Conservation (phyloP, 2,329 filamentous ascomycete species). For the Diaporthe citri region DNA sequence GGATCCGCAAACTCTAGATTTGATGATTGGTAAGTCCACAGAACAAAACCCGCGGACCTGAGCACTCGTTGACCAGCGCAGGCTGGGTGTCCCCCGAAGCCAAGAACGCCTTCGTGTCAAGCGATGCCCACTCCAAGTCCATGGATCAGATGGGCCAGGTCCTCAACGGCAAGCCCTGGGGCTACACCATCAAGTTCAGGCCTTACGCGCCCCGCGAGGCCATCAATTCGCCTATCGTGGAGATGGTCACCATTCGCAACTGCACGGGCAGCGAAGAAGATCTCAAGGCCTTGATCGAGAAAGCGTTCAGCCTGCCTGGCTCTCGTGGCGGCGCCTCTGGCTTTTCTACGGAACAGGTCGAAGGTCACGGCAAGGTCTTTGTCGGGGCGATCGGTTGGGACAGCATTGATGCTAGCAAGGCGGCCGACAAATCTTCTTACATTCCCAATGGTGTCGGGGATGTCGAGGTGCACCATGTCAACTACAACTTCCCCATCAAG, state of each 20-base stretch:
- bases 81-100: slow-evolving; percentile 45
- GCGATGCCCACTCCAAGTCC: slow-evolving; percentile 41
- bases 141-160: slow-evolving; percentile 42
- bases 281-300: slow-evolving; percentile 43
- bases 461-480: slow-evolving; percentile 45
- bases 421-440: slow-evolving; percentile 40
- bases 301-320: slow-evolving; percentile 42
- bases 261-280: slow-evolving; percentile 52
- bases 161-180: slow-evolving; percentile 43
- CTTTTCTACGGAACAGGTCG: slow-evolving; percentile 40
- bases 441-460: slow-evolving; percentile 32
- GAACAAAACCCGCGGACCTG: background rate
- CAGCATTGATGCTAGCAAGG: slow-evolving; percentile 44
- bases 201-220: slow-evolving; percentile 47
- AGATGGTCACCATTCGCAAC: slow-evolving; percentile 60
- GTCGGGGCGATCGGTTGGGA: slow-evolving; percentile 46
- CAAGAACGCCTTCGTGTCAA: slow-evolving; percentile 42
- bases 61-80: slow-evolving; percentile 17
- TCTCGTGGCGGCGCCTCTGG: slow-evolving; percentile 46
- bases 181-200: slow-evolving; percentile 45
- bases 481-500: slow-evolving; percentile 48
- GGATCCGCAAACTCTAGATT: slow-evolving; percentile 46
- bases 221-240: slow-evolving; percentile 46
- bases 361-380: slow-evolving; percentile 43
- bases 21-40: slow-evolving; percentile 43